Percentiles rank a stretch among this genome's conserved stretches.
Conservation (phyloP, 148 eudicot genomes). For the Nepenthes mirabilis region DNA sequence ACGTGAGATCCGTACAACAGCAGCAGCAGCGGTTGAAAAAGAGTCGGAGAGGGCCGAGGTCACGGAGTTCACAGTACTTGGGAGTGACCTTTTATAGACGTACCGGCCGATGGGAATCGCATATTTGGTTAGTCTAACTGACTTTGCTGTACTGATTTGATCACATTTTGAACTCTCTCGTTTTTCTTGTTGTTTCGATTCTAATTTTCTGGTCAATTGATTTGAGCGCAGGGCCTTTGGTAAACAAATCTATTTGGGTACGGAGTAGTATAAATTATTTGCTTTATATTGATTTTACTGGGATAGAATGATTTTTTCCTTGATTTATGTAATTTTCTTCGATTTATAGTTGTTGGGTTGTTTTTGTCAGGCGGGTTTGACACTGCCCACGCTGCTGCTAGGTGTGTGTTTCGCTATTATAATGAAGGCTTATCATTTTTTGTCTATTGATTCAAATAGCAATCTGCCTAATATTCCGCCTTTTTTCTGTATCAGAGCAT, state of each 20-base stretch:
- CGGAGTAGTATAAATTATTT: constrained; percentile 3
- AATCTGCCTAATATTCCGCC: no score
- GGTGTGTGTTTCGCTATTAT: constrained; percentile 24
- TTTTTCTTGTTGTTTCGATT: not conserved
- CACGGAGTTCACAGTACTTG: constrained; percentile 55
- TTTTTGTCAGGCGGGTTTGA: constrained; percentile 67
- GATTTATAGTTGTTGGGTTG: not conserved
- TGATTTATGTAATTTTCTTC: not conserved
- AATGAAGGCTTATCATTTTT: no score
- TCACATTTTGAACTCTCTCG: no score
- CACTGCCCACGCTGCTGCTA: constrained; percentile 87
- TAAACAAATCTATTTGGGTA: constrained; percentile 85
- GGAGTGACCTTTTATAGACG: constrained; percentile 64
- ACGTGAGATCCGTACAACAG: constrained; percentile 9
- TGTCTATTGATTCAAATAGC: no score
- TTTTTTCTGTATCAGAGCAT: constrained; percentile 38
- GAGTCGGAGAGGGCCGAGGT: constrained; percentile 66
- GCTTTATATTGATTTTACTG: not conserved
- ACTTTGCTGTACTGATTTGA: no score
- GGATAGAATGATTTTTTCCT: not conserved
- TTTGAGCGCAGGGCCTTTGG: constrained; percentile 68
- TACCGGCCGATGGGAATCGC: constrained; percentile 76
- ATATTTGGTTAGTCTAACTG: constrained; percentile 8
- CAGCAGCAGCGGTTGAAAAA: constrained; percentile 29
- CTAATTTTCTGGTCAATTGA: not conserved